Conservation (phyloP, 2,329 filamentous ascomycete species). For the Alternaria infectoria region DNA sequence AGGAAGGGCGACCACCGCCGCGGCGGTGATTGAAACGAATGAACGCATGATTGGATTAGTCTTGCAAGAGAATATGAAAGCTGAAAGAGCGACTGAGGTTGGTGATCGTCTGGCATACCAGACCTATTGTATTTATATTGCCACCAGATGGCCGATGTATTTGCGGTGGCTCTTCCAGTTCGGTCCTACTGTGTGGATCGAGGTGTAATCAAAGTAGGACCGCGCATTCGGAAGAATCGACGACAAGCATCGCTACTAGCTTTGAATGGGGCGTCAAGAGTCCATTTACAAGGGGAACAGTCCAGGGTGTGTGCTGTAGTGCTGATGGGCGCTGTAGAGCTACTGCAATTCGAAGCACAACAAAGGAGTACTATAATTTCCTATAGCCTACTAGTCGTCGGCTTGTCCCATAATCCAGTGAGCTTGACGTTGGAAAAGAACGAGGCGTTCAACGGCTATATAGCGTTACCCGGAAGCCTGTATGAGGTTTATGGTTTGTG, state of each 20-base stretch:
- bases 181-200: neutral
- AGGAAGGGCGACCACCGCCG: constrained; percentile 2
- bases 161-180: neutral
- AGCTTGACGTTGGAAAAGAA: neutral
- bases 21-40: neutral
- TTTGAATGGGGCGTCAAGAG: neutral
- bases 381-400: neutral
- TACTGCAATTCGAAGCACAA: neutral
- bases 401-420: neutral
- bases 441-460: neutral
- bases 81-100: neutral
- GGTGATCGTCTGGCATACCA: neutral
- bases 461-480: neutral
- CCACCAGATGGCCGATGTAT: neutral
- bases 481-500: neutral
- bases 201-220: neutral
- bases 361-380: neutral
- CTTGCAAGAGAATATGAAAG: neutral
- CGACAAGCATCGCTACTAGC: neutral
- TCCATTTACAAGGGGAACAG: neutral
- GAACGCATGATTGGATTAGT: neutral
- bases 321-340: neutral
- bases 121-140: neutral
- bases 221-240: neutral
- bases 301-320: neutral